Evolutionary conservation across 495 filamentous ascomycete genomes (phyloP).

Genomic region (Corynascus novoguineensis): DNA sequence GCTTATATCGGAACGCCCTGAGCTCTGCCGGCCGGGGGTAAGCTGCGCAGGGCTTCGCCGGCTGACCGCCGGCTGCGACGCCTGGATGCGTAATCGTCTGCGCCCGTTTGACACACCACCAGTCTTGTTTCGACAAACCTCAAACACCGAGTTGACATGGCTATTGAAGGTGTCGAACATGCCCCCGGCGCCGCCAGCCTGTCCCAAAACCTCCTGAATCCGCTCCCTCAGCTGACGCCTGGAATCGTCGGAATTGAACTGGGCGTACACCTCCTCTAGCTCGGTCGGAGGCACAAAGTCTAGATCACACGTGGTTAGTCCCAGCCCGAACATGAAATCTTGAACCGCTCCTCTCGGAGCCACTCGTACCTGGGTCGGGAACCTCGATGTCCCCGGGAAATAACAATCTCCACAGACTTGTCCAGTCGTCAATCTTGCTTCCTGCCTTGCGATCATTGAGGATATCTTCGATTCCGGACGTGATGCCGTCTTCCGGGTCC

Average conservation of each 20-base stretch:
- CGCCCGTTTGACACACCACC: not conserved
- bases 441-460: conserved; percentile 28
- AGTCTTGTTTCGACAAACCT: not conserved
- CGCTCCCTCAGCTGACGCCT: not conserved
- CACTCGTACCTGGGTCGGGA: conserved; percentile 16
- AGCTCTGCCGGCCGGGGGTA: not conserved
- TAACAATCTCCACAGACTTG: conserved; percentile 23
- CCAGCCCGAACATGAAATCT: not conserved
- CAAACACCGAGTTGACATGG: conserved; percentile 13
- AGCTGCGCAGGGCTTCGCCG: not conserved
- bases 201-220: not conserved
- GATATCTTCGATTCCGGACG: conserved; percentile 9
- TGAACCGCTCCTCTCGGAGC: not conserved
- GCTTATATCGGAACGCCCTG: not conserved
- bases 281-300: conserved; percentile 30
- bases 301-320: conserved; percentile 2
- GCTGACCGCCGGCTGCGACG: not conserved
- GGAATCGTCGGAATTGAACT: conserved; percentile 10
- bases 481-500: conserved; percentile 33
- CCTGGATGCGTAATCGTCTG: not conserved
- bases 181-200: not conserved
- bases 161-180: conserved; percentile 1
- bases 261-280: conserved; percentile 25
- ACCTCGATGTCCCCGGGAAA: conserved; percentile 19
- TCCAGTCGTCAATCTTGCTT: conserved; percentile 28